A percentile compares a stretch with the other conserved stretches of the same genome.
phyloP scores from a whole-genome alignment of 2,329 filamentous ascomycete species.

The Beauveria rudraprayagi region DNA sequence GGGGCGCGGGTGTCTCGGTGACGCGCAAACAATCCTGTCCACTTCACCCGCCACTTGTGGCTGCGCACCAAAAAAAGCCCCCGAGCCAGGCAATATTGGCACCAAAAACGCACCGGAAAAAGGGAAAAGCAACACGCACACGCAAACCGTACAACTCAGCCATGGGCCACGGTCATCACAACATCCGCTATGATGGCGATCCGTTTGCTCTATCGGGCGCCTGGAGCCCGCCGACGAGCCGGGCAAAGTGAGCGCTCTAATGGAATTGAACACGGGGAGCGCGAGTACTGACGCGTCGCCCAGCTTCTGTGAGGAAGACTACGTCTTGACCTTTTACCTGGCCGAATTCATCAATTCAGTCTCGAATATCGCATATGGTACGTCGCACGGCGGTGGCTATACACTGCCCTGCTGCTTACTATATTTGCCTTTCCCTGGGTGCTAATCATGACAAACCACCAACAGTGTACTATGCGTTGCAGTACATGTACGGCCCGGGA shows the following conservation, averaged over 20 bases:
- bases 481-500: constrained; percentile 27
- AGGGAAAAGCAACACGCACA: neutral
- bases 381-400: constrained; percentile 31
- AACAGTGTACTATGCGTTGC: constrained; percentile 34
- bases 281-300: constrained; percentile 12
- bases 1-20: neutral
- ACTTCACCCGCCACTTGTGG: constrained; percentile 13
- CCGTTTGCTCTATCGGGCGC: constrained; percentile 24
- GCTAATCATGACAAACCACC: neutral
- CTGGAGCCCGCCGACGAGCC: constrained; percentile 33
- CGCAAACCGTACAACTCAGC: too few relatives aligned
- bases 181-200: constrained; percentile 28
- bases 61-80: neutral
- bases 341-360: constrained; percentile 38
- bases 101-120: neutral
- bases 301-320: constrained; percentile 41
- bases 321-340: constrained; percentile 33
- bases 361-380: constrained; percentile 36
- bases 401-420: too few relatives aligned
- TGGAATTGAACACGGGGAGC: neutral
- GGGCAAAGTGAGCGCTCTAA: constrained; percentile 25
- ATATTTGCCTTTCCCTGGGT: too few relatives aligned
- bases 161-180: constrained; percentile 27
- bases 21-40: constrained; percentile 8
- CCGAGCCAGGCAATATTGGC: neutral